phyloP scores from a whole-genome alignment of 345 rosid species.

The Iberis pinnata region DNA sequence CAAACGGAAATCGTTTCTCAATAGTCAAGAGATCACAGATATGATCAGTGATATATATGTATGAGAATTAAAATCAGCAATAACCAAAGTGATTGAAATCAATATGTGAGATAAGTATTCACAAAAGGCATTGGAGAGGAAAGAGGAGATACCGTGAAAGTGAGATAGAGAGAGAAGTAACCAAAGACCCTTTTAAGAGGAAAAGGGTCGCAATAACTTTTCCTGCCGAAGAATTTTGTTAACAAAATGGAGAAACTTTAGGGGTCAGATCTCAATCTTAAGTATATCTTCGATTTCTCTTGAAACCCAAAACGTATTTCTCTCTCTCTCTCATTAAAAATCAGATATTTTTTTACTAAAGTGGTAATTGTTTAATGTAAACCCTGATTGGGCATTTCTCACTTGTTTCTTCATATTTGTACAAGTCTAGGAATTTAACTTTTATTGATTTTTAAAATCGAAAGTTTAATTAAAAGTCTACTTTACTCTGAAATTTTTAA shows the following conservation, averaged over 20 bases:
- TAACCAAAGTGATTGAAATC: background rate
- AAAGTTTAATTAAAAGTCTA: too few relatives aligned
- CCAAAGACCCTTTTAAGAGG: constrained; percentile 22
- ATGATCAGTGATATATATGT: too few relatives aligned
- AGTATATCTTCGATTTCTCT: constrained; percentile 19
- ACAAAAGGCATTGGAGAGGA: too few relatives aligned
- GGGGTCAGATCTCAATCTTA: constrained; percentile 28
- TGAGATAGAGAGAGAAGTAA: constrained; percentile 20
- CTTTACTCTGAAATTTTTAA: too few relatives aligned
- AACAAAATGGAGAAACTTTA: constrained; percentile 7
- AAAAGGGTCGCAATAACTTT: background rate
- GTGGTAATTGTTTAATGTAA: too few relatives aligned
- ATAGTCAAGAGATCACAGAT: constrained; percentile 18
- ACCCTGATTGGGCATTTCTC: too few relatives aligned
- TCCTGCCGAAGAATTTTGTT: background rate
- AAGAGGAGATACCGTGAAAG: constrained; percentile 18
- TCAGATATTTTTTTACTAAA: too few relatives aligned
- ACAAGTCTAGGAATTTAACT: too few relatives aligned
- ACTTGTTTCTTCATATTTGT: too few relatives aligned
- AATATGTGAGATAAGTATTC: background rate
- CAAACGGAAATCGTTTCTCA: background rate
- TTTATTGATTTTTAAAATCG: too few relatives aligned
- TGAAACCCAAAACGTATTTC: too few relatives aligned
- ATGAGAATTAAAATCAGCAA: background rate
- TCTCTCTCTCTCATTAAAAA: too few relatives aligned